These are phyloP conservation scores for Arthromyces matolae DNA, from an alignment of 768 basidiomycete genomes.

Conservation along the genomic window DNA sequence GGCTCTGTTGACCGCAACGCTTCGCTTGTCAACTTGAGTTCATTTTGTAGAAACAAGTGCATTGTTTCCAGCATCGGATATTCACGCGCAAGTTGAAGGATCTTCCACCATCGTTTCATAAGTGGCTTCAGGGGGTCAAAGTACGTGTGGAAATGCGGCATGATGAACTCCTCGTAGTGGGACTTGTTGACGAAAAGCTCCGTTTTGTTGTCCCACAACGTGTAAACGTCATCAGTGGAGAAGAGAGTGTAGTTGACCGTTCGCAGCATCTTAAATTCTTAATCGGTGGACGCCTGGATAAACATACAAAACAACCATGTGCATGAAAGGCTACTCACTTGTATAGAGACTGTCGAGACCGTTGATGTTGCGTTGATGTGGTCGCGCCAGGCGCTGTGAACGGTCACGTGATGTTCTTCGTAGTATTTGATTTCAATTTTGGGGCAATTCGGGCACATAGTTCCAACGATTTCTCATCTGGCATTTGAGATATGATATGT, in stretches of 20 bases:
- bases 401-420: no score
- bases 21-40: not conserved
- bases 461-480: no score
- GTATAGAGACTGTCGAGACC: no score
- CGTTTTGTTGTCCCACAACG: not conserved
- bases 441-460: no score
- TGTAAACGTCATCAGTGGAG: not conserved
- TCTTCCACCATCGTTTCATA: constrained; percentile 3
- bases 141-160: constrained; percentile 4
- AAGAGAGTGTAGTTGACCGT: not conserved
- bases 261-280: not conserved
- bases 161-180: not conserved
- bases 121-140: constrained; percentile 4
- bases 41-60: not conserved
- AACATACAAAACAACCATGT: no score
- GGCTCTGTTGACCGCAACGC: not conserved
- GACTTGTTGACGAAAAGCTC: not conserved
- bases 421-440: no score
- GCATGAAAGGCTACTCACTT: no score
- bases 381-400: no score
- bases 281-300: no score
- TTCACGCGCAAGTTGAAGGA: not conserved
- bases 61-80: constrained; percentile 1
- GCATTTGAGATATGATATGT: no score
- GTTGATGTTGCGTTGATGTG: no score